Evolutionary conservation across 768 basidiomycete genomes (phyloP).

Genomic region (Holtermanniella nyarrowii): DNA sequence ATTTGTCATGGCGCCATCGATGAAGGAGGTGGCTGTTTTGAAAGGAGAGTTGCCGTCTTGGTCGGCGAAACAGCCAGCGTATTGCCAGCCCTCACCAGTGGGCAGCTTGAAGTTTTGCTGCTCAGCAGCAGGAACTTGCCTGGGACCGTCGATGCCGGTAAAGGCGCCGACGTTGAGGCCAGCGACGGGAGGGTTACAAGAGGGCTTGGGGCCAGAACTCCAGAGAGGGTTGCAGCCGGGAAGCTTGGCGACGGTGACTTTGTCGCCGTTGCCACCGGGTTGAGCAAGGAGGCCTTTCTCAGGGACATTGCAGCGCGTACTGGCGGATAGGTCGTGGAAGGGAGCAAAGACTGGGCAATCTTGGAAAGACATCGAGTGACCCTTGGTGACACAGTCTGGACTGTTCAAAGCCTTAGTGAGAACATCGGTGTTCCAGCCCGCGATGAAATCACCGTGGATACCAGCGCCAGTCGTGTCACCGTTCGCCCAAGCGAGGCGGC

Average conservation of each 20-base stretch:
- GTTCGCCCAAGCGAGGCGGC: constrained; percentile 42
- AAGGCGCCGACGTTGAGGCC: constrained; percentile 17
- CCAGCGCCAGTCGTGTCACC: constrained; percentile 59
- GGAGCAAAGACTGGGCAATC: constrained; percentile 19
- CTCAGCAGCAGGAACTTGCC: constrained; percentile 10
- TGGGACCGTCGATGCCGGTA: constrained; percentile 20
- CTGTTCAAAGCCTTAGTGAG: constrained; percentile 50
- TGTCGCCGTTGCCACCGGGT: constrained; percentile 15
- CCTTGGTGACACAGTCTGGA: constrained; percentile 12
- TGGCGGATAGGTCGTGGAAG: constrained; percentile 10
- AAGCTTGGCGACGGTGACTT: constrained; percentile 13
- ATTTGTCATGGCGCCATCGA: constrained; percentile 12
- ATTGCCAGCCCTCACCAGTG: constrained; percentile 23
- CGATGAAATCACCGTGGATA: constrained; percentile 41
- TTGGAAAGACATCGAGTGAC: constrained; percentile 1
- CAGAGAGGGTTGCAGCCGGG: constrained; percentile 36
- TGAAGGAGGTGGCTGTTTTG: constrained; percentile 11
- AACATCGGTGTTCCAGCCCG: constrained; percentile 53
- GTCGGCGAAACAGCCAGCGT: constrained; percentile 18
- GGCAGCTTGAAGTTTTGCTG: constrained; percentile 10
- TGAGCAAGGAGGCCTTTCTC: constrained; percentile 15
- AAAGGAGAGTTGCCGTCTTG: constrained; percentile 1
- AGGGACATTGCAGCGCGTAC: constrained; percentile 17
- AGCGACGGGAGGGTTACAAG: constrained; percentile 17
- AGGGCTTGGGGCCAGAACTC: constrained; percentile 23